Evolutionary conservation across 306 rosid genomes (phyloP).

Genomic region (Gillenia trifoliata): DNA sequence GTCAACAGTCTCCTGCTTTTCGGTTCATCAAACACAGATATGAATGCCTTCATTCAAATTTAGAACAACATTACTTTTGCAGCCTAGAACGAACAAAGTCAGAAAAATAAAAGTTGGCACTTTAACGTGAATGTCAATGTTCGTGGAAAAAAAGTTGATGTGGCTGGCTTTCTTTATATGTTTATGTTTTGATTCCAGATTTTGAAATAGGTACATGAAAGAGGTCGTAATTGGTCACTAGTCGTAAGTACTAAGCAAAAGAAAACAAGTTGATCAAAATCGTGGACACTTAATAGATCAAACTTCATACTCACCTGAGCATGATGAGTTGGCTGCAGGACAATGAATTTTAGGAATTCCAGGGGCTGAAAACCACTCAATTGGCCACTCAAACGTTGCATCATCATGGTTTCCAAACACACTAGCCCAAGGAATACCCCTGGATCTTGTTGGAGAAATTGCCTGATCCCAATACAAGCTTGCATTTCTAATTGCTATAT

Average conservation of each 20-base stretch:
- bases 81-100: not conserved
- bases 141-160: not conserved
- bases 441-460: slow-evolving; percentile 57
- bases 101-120: not conserved
- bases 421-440: slow-evolving; percentile 73
- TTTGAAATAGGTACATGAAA: not conserved
- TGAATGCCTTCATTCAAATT: not conserved
- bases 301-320: slow-evolving; percentile 40
- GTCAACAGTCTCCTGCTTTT: not conserved
- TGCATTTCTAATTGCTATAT: slow-evolving; percentile 61
- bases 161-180: not conserved
- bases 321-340: slow-evolving; percentile 25
- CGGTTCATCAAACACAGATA: not conserved
- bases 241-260: not conserved
- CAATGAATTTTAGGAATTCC: slow-evolving; percentile 63
- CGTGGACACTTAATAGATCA: too few species aligned
- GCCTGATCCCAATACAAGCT: slow-evolving; percentile 82
- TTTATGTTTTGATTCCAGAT: not conserved
- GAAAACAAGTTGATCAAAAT: not conserved
- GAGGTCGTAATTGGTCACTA: not conserved
- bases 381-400: slow-evolving; percentile 74
- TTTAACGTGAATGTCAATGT: not conserved
- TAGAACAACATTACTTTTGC: not conserved
- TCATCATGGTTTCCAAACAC: slow-evolving; percentile 89
- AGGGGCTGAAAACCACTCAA: slow-evolving; percentile 66